Percentiles rank a stretch among this genome's conserved stretches.
Evolutionary conservation across 495 filamentous ascomycete genomes (phyloP).

Genomic region (Astrothelium macrocarpum): DNA sequence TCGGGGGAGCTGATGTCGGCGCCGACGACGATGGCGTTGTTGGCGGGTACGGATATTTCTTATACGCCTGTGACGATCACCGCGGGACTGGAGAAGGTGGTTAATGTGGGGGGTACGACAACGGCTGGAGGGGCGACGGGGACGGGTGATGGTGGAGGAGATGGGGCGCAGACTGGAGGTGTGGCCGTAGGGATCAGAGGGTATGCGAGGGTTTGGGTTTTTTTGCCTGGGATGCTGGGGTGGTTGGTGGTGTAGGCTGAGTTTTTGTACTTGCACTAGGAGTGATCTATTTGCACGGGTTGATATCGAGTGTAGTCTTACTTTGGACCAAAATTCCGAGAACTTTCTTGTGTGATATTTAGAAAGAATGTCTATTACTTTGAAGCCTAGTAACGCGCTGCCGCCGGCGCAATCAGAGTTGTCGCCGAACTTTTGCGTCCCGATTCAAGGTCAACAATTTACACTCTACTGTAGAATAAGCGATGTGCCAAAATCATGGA

Average conservation of each 20-base stretch:
- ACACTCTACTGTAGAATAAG: too few relatives aligned
- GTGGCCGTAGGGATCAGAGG: not conserved
- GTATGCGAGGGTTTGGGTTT: not conserved
- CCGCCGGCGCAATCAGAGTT: not conserved
- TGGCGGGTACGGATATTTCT: not conserved
- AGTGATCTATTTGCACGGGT: not conserved
- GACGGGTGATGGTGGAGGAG: not conserved
- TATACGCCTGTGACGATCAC: not conserved
- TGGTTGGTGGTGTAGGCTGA: not conserved
- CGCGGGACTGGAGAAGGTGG: not conserved
- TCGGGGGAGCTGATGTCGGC: not conserved
- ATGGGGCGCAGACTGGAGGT: not conserved
- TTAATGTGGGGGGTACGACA: not conserved
- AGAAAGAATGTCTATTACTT: not conserved
- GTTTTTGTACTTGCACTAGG: not conserved
- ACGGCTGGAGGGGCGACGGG: not conserved
- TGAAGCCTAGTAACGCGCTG: not conserved
- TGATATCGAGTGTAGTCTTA: not conserved
- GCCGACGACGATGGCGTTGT: not conserved
- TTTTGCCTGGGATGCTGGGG: not conserved
- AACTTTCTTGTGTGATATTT: conserved; percentile 4
- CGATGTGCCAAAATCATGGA: too few relatives aligned
- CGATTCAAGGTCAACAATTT: too few relatives aligned
- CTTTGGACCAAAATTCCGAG: not conserved
- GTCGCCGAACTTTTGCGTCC: not conserved